Evolutionary conservation across 495 filamentous ascomycete species (phyloP).

Genomic region (Usnea hakonensis): DNA sequence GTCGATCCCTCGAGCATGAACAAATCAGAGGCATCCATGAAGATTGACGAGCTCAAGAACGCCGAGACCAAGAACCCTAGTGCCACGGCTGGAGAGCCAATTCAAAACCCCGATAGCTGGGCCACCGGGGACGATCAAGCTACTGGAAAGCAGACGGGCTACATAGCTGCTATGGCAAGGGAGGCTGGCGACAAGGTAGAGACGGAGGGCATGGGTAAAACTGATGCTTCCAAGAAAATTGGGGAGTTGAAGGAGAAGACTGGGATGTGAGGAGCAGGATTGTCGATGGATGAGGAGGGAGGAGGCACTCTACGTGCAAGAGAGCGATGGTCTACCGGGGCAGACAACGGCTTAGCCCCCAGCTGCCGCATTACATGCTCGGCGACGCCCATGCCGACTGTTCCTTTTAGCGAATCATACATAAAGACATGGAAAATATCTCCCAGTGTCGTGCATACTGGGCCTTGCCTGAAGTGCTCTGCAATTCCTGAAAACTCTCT

Average conservation of each 20-base stretch:
- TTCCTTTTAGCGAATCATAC: too few relatives aligned
- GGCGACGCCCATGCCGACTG: too few relatives aligned
- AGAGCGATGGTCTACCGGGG: too few relatives aligned
- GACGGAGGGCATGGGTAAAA: conserved; percentile 27
- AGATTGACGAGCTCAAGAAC: conserved; percentile 26
- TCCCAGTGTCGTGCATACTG: too few relatives aligned
- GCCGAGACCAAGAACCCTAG: conserved; percentile 15
- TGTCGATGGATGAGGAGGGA: neutral
- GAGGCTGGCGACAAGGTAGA: conserved; percentile 22
- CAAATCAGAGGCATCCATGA: conserved; percentile 22
- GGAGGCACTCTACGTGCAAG: too few relatives aligned
- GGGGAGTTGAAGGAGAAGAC: conserved; percentile 27
- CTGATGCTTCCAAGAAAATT: conserved; percentile 24
- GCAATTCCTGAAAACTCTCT: too few relatives aligned
- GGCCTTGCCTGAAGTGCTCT: too few relatives aligned
- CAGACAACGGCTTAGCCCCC: too few relatives aligned
- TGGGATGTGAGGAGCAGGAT: conserved; percentile 17
- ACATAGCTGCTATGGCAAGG: conserved; percentile 24
- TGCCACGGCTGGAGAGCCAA: conserved; percentile 14
- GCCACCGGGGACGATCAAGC: conserved; percentile 22
- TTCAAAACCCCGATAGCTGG: conserved; percentile 22
- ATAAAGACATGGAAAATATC: too few relatives aligned
- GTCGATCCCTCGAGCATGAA: conserved; percentile 19
- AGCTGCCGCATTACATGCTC: too few relatives aligned
- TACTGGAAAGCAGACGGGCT: conserved; percentile 25